Evolutionary conservation across 768 basidiomycete genomes (phyloP), one percentile per base, ranked within the genome.

Genomic region (Tylopilus vinaceipallidus): DNA sequence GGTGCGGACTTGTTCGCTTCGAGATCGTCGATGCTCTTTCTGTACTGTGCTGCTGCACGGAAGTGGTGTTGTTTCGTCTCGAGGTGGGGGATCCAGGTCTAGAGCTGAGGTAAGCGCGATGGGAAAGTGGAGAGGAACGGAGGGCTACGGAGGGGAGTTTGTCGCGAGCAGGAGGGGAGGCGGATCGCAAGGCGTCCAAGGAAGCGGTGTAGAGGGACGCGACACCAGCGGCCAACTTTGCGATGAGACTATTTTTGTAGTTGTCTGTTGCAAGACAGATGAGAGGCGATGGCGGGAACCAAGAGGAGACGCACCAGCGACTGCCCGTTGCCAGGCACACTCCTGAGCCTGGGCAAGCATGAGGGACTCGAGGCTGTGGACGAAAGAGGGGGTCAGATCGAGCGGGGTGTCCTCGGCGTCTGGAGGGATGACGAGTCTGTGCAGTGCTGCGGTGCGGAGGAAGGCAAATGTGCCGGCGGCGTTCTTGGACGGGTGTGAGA

Each of bases 271-370:
- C 29, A 44, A 29, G 46, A 11, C 7, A 5, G 47, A 30, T 48
- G 35, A 42, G 41, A 20, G 22, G 5, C 32, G 26, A n/a, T 11
- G 16, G 26, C 11, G 2, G 2, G 1, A 6, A 26, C 33, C 14
- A 11, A 29, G 3, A 16, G 32, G 42, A 42, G 24, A 58, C 64
- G 58, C 58, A 91, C 93, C 89, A 50, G 90, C 70, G 62, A 87
- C 85, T 14, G 94, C 94, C 56, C 87, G 80, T 64, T 95, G 94
- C 95, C 95, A 98, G 35, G 84, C 91, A 63, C 91, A 95, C 71
- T 99, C 97, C 58, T 98, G 95, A 1, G 94, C 95, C 67, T 98
- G 92, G 1, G 93, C 93, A 5, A 95, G 77, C 82, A 92, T 86
- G 47, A 98, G 77, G 55, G 70, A 79, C 61, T 90, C 82, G 36